These are phyloP conservation scores for Wickerhamomyces mucosus DNA, from an alignment of 805 yeast genomes.

Conservation along the genomic window DNA sequence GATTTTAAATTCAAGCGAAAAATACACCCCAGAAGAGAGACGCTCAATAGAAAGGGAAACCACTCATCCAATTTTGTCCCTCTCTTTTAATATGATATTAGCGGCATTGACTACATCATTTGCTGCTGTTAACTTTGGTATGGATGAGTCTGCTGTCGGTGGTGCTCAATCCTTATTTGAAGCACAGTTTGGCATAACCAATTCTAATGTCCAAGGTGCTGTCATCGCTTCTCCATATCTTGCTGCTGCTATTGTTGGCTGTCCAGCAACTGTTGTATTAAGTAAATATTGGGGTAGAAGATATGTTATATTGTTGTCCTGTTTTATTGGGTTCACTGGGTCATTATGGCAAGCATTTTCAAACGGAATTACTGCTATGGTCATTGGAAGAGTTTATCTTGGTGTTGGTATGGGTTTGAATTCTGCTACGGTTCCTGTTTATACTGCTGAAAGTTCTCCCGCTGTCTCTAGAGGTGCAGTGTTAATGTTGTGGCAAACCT, in stretches of 20 bases:
- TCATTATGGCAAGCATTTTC: constrained; percentile 60
- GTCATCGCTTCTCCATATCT: constrained; percentile 60
- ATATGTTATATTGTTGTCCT: constrained; percentile 48
- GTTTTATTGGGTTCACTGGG: constrained; percentile 46
- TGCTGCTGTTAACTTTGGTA: constrained; percentile 60
- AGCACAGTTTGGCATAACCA: constrained; percentile 32
- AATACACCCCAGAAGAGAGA: constrained; percentile 24
- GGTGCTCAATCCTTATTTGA: constrained; percentile 56
- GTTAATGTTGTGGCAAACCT: constrained; percentile 66
- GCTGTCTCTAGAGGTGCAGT: constrained; percentile 52
- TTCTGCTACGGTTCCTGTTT: constrained; percentile 61
- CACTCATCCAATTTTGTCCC: constrained; percentile 36
- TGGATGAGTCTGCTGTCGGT: constrained; percentile 64
- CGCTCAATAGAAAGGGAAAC: constrained; percentile 32
- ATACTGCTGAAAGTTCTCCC: constrained; percentile 55
- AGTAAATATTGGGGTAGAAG: constrained; percentile 48
- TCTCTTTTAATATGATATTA: constrained; percentile 41
- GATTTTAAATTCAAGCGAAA: constrained; percentile 27
- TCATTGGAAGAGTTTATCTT: constrained; percentile 47
- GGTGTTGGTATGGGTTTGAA: constrained; percentile 62
- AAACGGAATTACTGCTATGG: constrained; percentile 49
- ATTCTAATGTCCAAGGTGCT: constrained; percentile 41
- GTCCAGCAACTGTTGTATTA: constrained; percentile 45
- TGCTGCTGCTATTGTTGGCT: constrained; percentile 44
- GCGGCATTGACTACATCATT: constrained; percentile 47